Base-by-base conservation (phyloP, 768 basidiomycete genomes). In the Chalciporus chontae region DNA sequence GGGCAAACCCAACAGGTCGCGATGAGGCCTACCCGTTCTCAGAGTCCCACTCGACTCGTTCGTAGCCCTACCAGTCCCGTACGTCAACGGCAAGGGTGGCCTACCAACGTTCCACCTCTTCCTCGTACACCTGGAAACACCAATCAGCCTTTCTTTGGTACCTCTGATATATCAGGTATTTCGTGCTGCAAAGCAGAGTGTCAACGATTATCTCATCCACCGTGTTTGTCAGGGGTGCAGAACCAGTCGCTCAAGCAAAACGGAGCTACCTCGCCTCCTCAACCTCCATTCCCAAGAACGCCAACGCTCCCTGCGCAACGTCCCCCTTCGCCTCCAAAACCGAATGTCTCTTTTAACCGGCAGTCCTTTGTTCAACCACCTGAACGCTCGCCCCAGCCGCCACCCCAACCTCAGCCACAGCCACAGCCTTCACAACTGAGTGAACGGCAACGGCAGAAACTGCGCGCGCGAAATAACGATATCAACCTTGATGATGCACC, bases 401-500 rank as follows among this genome's bases (percentile, higher is more conserved):
- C n/a, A n/a, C n/a, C 43, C 24, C 46, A 45, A 36, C 27, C 17
- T 19, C 52, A 53, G 37, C 27, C 53, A 18, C 56, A 54, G 27
- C 34, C 34, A 15, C 62, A 43, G 47, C 40, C 40, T 43, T 52
- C 46, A 29, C 59, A 53, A 43, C 48, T 56, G 39, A 67, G 54
- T 39, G 61, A 58, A 43, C 61, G 61, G 24, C 66, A 67, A 41
- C 46, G 54, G 37, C 50, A 61, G 34, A 63, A 62, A 45, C 66
- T 56, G 45, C 61, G 57, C 45, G 57, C 48, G 13, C 45, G 52
- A 31, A 47, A 57, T 38, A 6, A 24, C 10, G 53, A 65, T 37
- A 60, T 75, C n/a, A 65, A 68, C 57, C 56, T 75, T 11, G 73
- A 75, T 50, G 74, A 75, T 60, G 69, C 72, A 29, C 74, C 73